These are phyloP conservation scores for Colletotrichum spaethianum DNA, from an alignment of 2,329 filamentous ascomycete species.

Conservation along the genomic window DNA sequence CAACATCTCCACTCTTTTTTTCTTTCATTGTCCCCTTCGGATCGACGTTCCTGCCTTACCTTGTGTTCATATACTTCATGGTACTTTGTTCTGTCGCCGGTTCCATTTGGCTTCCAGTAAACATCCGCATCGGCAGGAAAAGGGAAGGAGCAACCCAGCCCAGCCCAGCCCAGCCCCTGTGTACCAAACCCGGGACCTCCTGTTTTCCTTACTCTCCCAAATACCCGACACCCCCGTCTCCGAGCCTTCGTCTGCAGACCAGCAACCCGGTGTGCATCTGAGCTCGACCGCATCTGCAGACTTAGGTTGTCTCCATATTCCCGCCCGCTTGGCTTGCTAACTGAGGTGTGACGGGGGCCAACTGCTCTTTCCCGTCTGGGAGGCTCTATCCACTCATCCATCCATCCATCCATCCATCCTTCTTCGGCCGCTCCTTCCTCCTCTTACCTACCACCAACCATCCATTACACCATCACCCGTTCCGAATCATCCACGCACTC, in stretches of 20 bases:
- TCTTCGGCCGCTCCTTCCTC: constrained; percentile 25
- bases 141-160: constrained; percentile 14
- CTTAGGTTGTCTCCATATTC: constrained; percentile 20
- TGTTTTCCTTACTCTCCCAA: not conserved
- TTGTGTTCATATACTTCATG: not conserved
- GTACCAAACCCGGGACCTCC: not conserved
- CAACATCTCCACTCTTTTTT: constrained; percentile 36
- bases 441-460: constrained; percentile 2
- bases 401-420: constrained; percentile 9
- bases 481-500: constrained; percentile 16
- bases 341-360: constrained; percentile 30
- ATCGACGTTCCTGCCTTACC: constrained; percentile 2
- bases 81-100: constrained; percentile 8
- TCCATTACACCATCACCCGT: constrained; percentile 9
- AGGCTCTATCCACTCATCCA: constrained; percentile 4
- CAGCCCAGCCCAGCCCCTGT: not conserved
- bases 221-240: not conserved
- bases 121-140: constrained; percentile 6
- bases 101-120: constrained; percentile 26
- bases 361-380: constrained; percentile 15
- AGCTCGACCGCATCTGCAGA: constrained; percentile 6
- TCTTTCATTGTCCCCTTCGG: constrained; percentile 8
- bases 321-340: constrained; percentile 27
- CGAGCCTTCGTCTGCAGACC: not conserved
- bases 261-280: constrained; percentile 7